Conservation (phyloP, 2,329 filamentous ascomycete species). For the Alternaria sp. region DNA sequence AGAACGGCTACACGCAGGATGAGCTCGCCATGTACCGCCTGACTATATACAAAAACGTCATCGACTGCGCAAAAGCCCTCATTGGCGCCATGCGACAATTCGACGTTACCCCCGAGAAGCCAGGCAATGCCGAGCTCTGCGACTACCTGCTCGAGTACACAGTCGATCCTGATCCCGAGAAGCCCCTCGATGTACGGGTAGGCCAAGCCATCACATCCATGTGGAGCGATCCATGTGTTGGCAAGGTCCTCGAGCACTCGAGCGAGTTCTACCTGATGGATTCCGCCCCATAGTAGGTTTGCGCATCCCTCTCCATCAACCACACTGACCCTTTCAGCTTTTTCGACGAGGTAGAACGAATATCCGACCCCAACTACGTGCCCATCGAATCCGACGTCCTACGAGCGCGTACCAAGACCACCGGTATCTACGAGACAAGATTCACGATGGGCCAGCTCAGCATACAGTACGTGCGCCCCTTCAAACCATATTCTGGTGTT, state of each 20-base stretch:
- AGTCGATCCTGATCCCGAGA: conserved; percentile 88
- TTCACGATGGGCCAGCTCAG: conserved; percentile 99
- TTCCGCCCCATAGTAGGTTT: conserved; percentile 90
- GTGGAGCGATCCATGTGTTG: conserved; percentile 88
- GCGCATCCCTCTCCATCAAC: not conserved
- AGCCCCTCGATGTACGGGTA: conserved; percentile 80
- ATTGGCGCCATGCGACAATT: conserved; percentile 93
- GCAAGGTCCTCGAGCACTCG: conserved; percentile 86
- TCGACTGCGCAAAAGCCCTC: conserved; percentile 95
- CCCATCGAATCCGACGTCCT: conserved; percentile 95
- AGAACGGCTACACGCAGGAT: conserved; percentile 95
- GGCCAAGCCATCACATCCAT: conserved; percentile 83
- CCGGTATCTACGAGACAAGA: conserved; percentile 97
- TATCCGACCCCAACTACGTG: conserved; percentile 84
- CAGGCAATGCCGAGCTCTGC: conserved; percentile 76
- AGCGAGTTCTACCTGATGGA: conserved; percentile 99
- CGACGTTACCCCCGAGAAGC: conserved; percentile 77
- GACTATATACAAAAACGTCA: conserved; percentile 97
- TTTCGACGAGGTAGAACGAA: conserved; percentile 89
- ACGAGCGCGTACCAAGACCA: conserved; percentile 95
- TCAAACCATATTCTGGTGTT: conserved; percentile 16
- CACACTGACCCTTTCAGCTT: conserved; percentile 68
- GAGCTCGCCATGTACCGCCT: conserved; percentile 93
- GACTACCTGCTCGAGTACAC: conserved; percentile 87
- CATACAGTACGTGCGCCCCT: conserved; percentile 79